Evolutionary conservation across 1,139 yeast species (phyloP).

Genomic region (Candida glucosophila): DNA sequence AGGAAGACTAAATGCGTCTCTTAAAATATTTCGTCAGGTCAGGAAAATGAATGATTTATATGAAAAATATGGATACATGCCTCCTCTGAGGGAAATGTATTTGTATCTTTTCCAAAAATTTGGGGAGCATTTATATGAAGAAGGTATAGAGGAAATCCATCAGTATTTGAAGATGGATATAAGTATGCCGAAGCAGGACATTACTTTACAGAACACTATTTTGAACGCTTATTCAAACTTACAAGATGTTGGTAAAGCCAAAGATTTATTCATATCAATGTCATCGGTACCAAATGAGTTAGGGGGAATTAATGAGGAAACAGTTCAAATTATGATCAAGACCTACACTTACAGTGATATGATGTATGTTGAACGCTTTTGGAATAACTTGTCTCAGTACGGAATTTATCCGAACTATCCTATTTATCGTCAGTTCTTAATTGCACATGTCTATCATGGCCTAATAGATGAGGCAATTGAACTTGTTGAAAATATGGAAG

Average conservation of each 20-base stretch:
- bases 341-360: slow-evolving; percentile 54
- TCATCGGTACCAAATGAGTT: slow-evolving; percentile 39
- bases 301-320: slow-evolving; percentile 57
- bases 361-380: slow-evolving; percentile 52
- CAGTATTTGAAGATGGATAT: slow-evolving; percentile 61
- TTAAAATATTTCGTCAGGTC: slow-evolving; percentile 56
- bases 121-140: slow-evolving; percentile 52
- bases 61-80: slow-evolving; percentile 31
- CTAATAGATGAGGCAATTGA: slow-evolving; percentile 49
- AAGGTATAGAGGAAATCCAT: slow-evolving; percentile 63
- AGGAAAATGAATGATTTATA: slow-evolving; percentile 49
- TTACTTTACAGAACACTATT: slow-evolving; percentile 51
- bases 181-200: slow-evolving; percentile 45
- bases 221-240: slow-evolving; percentile 61
- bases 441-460: slow-evolving; percentile 71
- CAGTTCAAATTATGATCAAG: slow-evolving; percentile 66
- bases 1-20: slow-evolving; percentile 55
- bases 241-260: slow-evolving; percentile 51
- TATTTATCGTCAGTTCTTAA: slow-evolving; percentile 55
- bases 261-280: slow-evolving; percentile 55
- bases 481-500: slow-evolving; percentile 41
- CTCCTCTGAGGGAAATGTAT: slow-evolving; percentile 67
- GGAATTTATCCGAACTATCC: slow-evolving; percentile 46
- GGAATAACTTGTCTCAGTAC: slow-evolving; percentile 51
- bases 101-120: slow-evolving; percentile 51